phyloP scores from a whole-genome alignment of 164 flowering plant genomes.

The Kalanchoe fedtschenkoi region DNA sequence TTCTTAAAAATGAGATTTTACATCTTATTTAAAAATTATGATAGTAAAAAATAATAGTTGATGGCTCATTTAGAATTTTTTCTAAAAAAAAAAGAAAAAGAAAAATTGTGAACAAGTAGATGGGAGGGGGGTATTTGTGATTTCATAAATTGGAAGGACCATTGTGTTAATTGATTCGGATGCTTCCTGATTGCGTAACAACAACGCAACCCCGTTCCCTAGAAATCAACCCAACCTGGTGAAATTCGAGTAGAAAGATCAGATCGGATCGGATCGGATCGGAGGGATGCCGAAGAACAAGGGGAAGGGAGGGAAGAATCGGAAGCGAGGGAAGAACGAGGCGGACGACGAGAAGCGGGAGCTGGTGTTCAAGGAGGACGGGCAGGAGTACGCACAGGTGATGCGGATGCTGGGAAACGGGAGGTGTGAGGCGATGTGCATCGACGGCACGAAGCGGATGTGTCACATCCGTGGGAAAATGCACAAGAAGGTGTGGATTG shows the following conservation, averaged over 20 bases:
- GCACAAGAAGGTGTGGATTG: conserved; percentile 71
- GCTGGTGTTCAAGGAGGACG: conserved; percentile 64
- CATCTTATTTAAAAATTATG: too few relatives aligned
- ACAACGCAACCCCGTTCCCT: too few relatives aligned
- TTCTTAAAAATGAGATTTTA: too few relatives aligned
- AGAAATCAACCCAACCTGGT: too few relatives aligned
- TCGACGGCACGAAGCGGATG: conserved; percentile 45
- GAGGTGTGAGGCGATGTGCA: conserved; percentile 52
- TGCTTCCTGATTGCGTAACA: not conserved
- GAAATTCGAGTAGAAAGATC: too few relatives aligned
- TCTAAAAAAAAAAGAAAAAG: not conserved
- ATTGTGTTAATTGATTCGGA: not conserved
- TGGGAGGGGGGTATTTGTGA: not conserved
- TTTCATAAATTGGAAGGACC: not conserved
- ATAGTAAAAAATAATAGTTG: too few relatives aligned
- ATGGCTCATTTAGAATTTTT: too few relatives aligned
- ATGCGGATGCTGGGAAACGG: conserved; percentile 60
- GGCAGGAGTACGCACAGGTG: conserved; percentile 66
- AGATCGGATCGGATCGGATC: not conserved
- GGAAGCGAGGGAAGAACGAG: conserved; percentile 72
- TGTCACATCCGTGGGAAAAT: conserved; percentile 65
- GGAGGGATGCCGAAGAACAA: conserved; percentile 67
- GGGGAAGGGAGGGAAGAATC: conserved; percentile 73
- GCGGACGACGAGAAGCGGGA: conserved; percentile 70
- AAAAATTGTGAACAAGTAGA: not conserved